A percentile compares a stretch with the other conserved stretches of the same genome.
These are phyloP conservation scores for Silene latifolia DNA, from an alignment of 148 eudicot genomes.

Conservation along the genomic window DNA sequence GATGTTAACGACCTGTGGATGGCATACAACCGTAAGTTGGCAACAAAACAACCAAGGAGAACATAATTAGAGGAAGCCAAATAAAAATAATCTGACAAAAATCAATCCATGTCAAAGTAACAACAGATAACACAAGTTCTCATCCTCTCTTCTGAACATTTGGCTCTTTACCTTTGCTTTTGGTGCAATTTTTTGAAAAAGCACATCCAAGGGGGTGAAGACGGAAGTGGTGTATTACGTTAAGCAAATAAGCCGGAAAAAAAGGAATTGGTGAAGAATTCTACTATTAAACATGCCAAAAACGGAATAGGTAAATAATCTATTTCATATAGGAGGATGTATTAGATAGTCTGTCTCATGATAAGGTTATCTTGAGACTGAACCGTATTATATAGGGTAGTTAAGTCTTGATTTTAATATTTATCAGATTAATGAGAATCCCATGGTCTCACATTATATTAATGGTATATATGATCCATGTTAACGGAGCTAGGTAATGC, in stretches of 20 bases:
- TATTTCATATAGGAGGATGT: too few species aligned
- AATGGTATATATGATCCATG: background rate
- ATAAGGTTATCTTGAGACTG: too few species aligned
- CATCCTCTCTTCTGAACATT: background rate
- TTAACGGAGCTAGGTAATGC: background rate
- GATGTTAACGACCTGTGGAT: slow-evolving; percentile 56
- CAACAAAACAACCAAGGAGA: background rate
- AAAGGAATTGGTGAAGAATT: too few species aligned
- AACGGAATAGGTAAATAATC: too few species aligned
- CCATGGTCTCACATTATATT: background rate
- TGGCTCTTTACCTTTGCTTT: too few species aligned
- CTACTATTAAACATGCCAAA: too few species aligned
- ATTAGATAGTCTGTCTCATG: too few species aligned
- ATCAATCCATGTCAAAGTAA: background rate
- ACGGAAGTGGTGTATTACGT: too few species aligned
- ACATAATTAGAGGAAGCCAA: background rate
- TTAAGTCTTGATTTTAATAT: background rate
- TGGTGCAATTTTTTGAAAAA: too few species aligned
- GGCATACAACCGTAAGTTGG: background rate
- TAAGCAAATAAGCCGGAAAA: too few species aligned
- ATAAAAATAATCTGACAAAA: background rate
- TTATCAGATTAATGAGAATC: background rate
- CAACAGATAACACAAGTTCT: background rate
- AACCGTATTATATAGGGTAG: background rate
- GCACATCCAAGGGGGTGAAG: too few species aligned